These are phyloP conservation scores for Colletotrichum australisinense DNA, from an alignment of 2,329 filamentous ascomycete genomes.

Conservation along the genomic window DNA sequence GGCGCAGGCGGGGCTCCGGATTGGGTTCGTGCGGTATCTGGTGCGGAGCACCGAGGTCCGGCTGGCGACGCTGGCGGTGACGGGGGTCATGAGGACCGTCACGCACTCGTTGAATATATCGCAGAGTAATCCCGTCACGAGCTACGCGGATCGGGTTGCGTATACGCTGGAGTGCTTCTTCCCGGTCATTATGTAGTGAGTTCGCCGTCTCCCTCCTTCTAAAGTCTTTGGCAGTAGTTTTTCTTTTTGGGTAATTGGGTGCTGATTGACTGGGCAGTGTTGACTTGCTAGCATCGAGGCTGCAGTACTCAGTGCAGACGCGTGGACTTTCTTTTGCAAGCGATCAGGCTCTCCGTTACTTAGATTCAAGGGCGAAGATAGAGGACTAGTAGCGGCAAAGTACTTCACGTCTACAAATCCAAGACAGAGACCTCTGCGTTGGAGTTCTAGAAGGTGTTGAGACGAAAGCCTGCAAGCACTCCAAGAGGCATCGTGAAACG, in stretches of 20 bases:
- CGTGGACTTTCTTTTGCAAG: neutral
- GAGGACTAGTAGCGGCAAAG: neutral
- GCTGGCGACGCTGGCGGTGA: neutral
- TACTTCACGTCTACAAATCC: neutral
- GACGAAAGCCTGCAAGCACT: neutral
- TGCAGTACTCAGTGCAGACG: neutral
- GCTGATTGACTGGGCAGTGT: neutral
- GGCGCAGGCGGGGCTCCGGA: neutral
- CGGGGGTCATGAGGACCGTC: neutral
- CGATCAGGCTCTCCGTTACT: neutral
- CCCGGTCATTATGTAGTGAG: neutral
- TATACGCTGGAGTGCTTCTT: neutral
- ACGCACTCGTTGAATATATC: neutral
- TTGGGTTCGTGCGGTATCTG: neutral
- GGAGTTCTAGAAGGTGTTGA: neutral
- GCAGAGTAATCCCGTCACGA: neutral
- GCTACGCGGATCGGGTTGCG: neutral
- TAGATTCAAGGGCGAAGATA: neutral
- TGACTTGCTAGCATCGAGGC: neutral
- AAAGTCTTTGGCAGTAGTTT: neutral
- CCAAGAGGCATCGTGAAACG: neutral
- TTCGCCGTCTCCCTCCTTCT: neutral
- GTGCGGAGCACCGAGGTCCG: neutral
- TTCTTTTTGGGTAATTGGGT: neutral
- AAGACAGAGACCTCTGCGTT: neutral